Percentiles rank a stretch among this genome's conserved stretches.
Evolutionary conservation across 192 early-diverging fungal genomes (phyloP).

Genomic region (Allomyces javanicus): DNA sequence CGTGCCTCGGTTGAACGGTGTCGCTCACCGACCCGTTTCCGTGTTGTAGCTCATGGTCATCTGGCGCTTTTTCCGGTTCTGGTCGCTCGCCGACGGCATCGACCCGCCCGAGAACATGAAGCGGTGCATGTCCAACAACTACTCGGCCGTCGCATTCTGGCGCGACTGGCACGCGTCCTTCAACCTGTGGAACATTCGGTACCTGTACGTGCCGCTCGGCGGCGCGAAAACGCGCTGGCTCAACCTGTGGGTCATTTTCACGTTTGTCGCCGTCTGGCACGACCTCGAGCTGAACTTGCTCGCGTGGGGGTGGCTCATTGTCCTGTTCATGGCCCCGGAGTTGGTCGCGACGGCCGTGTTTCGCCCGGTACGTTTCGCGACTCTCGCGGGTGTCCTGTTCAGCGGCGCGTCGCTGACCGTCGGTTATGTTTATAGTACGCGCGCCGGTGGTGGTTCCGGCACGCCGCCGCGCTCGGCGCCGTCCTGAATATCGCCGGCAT

Average conservation of each 20-base stretch:
- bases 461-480: conserved; percentile 62
- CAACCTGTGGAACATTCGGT: conserved; percentile 76
- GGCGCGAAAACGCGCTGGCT: conserved; percentile 43
- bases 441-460: conserved; percentile 38
- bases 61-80: conserved; percentile 93
- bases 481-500: conserved; percentile 75
- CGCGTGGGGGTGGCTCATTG: conserved; percentile 84
- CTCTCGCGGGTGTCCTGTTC: not conserved
- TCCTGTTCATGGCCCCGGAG: conserved; percentile 72
- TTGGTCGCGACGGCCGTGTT: conserved; percentile 37
- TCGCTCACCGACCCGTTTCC: not conserved
- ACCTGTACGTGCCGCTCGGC: conserved; percentile 84
- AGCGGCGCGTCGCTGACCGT: conserved; percentile 1
- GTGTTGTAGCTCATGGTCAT: conserved; percentile 57
- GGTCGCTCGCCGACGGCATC: conserved; percentile 83
- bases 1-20: not conserved
- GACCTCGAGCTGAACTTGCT: conserved; percentile 66
- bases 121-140: conserved; percentile 91
- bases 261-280: conserved; percentile 97
- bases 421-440: conserved; percentile 21
- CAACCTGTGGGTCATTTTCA: conserved; percentile 76
- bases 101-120: conserved; percentile 87
- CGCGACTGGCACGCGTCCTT: conserved; percentile 86
- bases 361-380: conserved; percentile 2
- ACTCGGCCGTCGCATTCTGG: conserved; percentile 86